A percentile compares a stretch with the other conserved stretches of the same genome.
phyloP scores from a whole-genome alignment of 352 stramenopile genomes.

The Phytophthora brassicae region DNA sequence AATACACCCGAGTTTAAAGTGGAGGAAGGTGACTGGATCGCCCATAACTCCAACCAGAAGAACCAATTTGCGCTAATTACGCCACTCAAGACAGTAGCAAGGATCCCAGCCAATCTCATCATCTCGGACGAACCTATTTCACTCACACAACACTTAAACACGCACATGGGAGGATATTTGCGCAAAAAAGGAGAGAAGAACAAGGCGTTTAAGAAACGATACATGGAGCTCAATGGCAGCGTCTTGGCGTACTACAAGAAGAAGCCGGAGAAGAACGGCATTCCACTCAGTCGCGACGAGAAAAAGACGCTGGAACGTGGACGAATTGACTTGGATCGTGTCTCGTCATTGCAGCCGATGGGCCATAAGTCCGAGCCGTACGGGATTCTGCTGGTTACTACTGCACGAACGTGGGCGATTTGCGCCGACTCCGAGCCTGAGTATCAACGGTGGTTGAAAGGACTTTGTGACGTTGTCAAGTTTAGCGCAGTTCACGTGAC shows the following conservation, averaged over 20 bases:
- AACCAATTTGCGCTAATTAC: conserved; percentile 83
- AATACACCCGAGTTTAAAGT: conserved; percentile 90
- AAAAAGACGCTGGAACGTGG: conserved; percentile 76
- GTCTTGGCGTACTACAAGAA: conserved; percentile 87
- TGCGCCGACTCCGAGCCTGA: conserved; percentile 70
- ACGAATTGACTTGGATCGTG: conserved; percentile 75
- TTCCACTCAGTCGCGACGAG: conserved; percentile 66
- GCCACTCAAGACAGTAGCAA: conserved; percentile 79
- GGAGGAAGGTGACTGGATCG: conserved; percentile 84
- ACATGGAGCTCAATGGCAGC: conserved; percentile 81
- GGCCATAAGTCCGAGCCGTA: conserved; percentile 65
- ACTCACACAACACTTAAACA: conserved; percentile 42
- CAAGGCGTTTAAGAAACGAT: conserved; percentile 78
- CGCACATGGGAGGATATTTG: conserved; percentile 69
- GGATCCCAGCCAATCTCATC: conserved; percentile 72
- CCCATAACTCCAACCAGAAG: conserved; percentile 72
- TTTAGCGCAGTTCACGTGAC: conserved; percentile 79
- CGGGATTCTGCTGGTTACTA: conserved; percentile 80
- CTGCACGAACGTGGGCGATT: conserved; percentile 75
- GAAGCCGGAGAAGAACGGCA: conserved; percentile 79
- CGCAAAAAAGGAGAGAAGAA: conserved; percentile 87
- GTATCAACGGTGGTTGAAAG: conserved; percentile 82
- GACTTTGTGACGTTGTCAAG: conserved; percentile 75
- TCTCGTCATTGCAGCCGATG: conserved; percentile 81
- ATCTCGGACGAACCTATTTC: conserved; percentile 51